Percentiles rank a stretch among this genome's conserved stretches.
Evolutionary conservation across 768 basidiomycete species (phyloP).

Genomic region (Pulveroboletus sp.): DNA sequence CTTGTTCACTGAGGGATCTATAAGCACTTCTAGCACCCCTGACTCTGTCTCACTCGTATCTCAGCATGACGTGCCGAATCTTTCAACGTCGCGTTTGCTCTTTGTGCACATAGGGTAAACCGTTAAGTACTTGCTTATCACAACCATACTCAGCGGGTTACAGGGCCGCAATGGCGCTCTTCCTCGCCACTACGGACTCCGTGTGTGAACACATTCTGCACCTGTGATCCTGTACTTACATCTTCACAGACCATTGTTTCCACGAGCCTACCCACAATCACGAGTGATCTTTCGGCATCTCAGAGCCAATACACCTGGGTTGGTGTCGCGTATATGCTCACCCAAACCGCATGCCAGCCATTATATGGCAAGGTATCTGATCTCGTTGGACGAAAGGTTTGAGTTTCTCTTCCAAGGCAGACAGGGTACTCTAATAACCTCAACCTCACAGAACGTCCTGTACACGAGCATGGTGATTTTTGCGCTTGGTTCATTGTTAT

Average conservation of each 20-base stretch:
- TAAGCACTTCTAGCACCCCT: slow-evolving; percentile 11
- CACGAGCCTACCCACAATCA: slow-evolving; percentile 78
- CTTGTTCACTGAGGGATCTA: slow-evolving; percentile 20
- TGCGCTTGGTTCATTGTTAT: slow-evolving; percentile 72
- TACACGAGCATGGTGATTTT: slow-evolving; percentile 74
- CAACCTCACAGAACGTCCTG: slow-evolving; percentile 50
- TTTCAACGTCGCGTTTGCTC: slow-evolving; percentile 57
- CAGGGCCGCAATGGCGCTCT: slow-evolving; percentile 75
- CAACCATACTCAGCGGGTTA: slow-evolving; percentile 12
- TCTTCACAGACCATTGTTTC: slow-evolving; percentile 62
- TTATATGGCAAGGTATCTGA: slow-evolving; percentile 79
- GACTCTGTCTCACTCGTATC: slow-evolving; percentile 27
- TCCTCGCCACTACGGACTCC: slow-evolving; percentile 83
- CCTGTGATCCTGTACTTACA: slow-evolving; percentile 4
- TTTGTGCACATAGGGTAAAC: slow-evolving; percentile 66
- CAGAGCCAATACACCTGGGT: slow-evolving; percentile 82
- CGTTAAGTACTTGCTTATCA: neutral
- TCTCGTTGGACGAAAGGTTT: slow-evolving; percentile 73
- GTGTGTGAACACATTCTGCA: slow-evolving; percentile 40
- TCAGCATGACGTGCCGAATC: slow-evolving; percentile 16
- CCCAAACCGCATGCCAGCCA: slow-evolving; percentile 82
- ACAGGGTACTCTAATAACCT: slow-evolving; percentile 3
- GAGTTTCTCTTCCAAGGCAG: slow-evolving; percentile 13
- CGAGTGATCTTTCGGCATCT: slow-evolving; percentile 62
- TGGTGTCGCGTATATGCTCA: slow-evolving; percentile 78